These are phyloP conservation scores for Fusarium sp. DNA, from an alignment of 2,329 filamentous ascomycete genomes.

Conservation along the genomic window DNA sequence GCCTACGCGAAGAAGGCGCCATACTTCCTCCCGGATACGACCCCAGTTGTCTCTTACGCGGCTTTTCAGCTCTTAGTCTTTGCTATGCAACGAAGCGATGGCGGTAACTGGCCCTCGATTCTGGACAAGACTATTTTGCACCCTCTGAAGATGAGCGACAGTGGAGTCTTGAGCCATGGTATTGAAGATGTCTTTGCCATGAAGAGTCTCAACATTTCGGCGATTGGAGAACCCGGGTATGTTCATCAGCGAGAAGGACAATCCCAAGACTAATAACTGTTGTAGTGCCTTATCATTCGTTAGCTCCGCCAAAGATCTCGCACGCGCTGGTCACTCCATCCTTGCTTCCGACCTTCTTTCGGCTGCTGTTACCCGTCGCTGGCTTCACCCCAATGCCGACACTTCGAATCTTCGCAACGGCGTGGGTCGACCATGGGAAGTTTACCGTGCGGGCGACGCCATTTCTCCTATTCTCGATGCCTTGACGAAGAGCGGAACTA, in stretches of 20 bases:
- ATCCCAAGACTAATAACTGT: accelerated
- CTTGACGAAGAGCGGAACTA: slow-evolving; percentile 40
- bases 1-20: slow-evolving; percentile 18
- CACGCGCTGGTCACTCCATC: slow-evolving; percentile 29
- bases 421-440: slow-evolving; percentile 46
- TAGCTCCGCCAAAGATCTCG: slow-evolving; percentile 31
- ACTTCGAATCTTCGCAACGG: slow-evolving; percentile 48
- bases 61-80: slow-evolving; percentile 33
- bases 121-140: neutral
- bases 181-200: slow-evolving; percentile 3
- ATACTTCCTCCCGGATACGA: slow-evolving; percentile 28
- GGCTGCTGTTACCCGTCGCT: slow-evolving; percentile 40
- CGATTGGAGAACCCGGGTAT: slow-evolving; percentile 29
- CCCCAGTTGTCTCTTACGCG: slow-evolving; percentile 32
- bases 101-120: neutral
- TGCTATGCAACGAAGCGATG: slow-evolving; percentile 12
- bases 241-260: accelerated
- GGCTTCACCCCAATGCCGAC: slow-evolving; percentile 41
- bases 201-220: slow-evolving; percentile 7
- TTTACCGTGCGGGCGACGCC: slow-evolving; percentile 40
- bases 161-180: neutral
- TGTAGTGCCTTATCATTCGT: slow-evolving; percentile 27
- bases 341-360: slow-evolving; percentile 33
- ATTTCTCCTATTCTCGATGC: slow-evolving; percentile 39
- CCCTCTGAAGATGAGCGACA: slow-evolving; percentile 20